phyloP scores from a whole-genome alignment of 805 yeast genomes.

The Danielia oregonensis region DNA sequence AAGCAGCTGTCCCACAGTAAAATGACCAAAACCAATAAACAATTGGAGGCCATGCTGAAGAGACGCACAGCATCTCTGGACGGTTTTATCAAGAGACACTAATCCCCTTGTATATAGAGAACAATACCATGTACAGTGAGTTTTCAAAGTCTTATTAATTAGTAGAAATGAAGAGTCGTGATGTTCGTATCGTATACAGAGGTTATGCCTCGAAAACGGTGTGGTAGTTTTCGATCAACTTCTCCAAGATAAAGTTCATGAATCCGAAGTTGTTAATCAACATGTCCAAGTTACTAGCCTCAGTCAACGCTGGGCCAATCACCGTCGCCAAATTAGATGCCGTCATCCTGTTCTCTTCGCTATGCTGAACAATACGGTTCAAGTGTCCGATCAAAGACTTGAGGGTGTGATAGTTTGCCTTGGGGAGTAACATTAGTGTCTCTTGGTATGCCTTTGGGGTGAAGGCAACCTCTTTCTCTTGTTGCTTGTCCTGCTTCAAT shows the following conservation, averaged over 20 bases:
- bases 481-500: conserved; percentile 21
- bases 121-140: not conserved
- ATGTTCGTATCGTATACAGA: no score
- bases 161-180: no score
- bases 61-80: conserved; percentile 27
- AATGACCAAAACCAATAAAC: conserved; percentile 32
- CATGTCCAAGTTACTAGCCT: conserved; percentile 47
- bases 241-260: conserved; percentile 52
- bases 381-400: conserved; percentile 67
- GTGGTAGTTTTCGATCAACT: conserved; percentile 43
- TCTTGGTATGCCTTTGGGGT: conserved; percentile 19
- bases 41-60: conserved; percentile 34
- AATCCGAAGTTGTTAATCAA: conserved; percentile 49
- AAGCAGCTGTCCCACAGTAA: conserved; percentile 31
- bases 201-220: conserved; percentile 7
- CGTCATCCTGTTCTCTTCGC: conserved; percentile 77
- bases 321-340: conserved; percentile 89
- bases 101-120: conserved; percentile 6
- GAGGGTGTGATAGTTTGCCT: conserved; percentile 63
- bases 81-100: conserved; percentile 41
- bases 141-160: no score
- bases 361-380: conserved; percentile 60
- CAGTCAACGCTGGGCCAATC: conserved; percentile 62
- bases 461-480: conserved; percentile 10
- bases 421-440: conserved; percentile 50